These are phyloP conservation scores for Edaphochlamys debaryana DNA, from an alignment of 139 green algal species.

Conservation along the genomic window DNA sequence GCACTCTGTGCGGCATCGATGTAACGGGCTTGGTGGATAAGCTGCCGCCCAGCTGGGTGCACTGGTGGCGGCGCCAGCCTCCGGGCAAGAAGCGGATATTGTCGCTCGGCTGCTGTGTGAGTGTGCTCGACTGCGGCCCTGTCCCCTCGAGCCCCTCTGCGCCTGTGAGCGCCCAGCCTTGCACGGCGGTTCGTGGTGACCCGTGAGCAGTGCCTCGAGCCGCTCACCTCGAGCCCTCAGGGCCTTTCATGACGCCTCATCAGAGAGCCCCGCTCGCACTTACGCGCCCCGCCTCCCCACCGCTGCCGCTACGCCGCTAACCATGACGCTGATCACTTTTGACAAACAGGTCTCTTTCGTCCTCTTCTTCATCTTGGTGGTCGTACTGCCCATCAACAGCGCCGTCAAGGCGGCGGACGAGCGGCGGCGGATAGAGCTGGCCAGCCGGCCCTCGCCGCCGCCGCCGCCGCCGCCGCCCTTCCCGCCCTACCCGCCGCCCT, in stretches of 20 bases:
- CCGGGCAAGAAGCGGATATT: not conserved
- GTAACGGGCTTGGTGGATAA: slow-evolving; percentile 9
- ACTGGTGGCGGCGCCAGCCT: slow-evolving; percentile 16
- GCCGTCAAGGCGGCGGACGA: not conserved
- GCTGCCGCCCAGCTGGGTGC: not conserved
- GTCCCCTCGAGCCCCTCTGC: too few species aligned
- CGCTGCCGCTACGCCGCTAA: too few species aligned
- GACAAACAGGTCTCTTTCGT: too few species aligned
- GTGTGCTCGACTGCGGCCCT: too few species aligned
- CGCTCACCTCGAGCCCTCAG: too few species aligned
- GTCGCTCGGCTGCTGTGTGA: not conserved
- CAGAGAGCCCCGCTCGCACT: too few species aligned
- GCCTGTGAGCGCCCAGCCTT: too few species aligned
- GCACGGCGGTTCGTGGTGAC: too few species aligned
- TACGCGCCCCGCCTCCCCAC: too few species aligned
- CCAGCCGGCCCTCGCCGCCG: not conserved
- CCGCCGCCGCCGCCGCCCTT: not conserved
- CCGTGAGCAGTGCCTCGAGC: too few species aligned
- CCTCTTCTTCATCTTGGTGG: not conserved
- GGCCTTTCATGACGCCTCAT: too few species aligned
- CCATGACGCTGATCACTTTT: too few species aligned
- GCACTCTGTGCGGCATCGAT: slow-evolving; percentile 17
- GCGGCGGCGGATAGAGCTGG: not conserved
- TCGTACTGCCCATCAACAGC: not conserved
- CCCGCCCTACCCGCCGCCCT: not conserved